These are phyloP conservation scores for Geotrichum fermentans DNA, from an alignment of 1,139 yeast genomes.

Conservation along the genomic window DNA sequence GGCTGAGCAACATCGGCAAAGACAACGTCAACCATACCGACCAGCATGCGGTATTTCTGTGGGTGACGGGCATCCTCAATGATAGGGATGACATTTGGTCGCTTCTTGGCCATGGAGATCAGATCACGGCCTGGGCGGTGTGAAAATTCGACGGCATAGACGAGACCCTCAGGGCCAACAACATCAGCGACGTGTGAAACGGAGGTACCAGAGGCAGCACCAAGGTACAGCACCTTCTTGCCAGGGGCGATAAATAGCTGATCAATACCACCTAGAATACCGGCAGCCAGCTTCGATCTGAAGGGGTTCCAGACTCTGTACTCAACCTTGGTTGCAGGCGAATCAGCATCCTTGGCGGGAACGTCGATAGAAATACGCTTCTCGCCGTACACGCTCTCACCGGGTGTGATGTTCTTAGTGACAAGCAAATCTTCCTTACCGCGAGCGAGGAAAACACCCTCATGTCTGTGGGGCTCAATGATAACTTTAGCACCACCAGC, in stretches of 20 bases:
- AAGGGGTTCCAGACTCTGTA: conserved; percentile 99
- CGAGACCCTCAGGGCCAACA: conserved; percentile 98
- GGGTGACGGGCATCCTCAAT: conserved; percentile 99
- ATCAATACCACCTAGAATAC: conserved; percentile 98
- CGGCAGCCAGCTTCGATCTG: conserved; percentile 99
- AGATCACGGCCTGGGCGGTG: conserved; percentile 99
- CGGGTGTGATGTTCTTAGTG: conserved; percentile 95
- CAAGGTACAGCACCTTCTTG: conserved; percentile 91
- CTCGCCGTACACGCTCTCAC: conserved; percentile 82
- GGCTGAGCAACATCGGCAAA: conserved; percentile 99
- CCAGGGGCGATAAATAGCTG: conserved; percentile 97
- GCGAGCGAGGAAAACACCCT: conserved; percentile 27
- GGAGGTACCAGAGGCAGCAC: conserved; percentile 99
- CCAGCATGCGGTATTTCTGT: conserved; percentile 97
- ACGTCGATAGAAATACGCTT: conserved; percentile 92
- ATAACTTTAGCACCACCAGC: conserved; percentile 92
- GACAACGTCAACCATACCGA: conserved; percentile 97
- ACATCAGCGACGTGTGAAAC: conserved; percentile 97
- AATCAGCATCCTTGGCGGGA: conserved; percentile 80
- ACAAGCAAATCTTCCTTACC: conserved; percentile 92
- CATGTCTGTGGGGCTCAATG: conserved; percentile 50
- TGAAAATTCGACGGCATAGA: conserved; percentile 97
- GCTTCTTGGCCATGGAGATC: conserved; percentile 99
- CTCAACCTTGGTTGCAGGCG: conserved; percentile 79
- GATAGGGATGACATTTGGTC: conserved; percentile 97